Base-by-base conservation (phyloP, 176 grass and related monocot genomes). In the Olyra latifolia region DNA sequence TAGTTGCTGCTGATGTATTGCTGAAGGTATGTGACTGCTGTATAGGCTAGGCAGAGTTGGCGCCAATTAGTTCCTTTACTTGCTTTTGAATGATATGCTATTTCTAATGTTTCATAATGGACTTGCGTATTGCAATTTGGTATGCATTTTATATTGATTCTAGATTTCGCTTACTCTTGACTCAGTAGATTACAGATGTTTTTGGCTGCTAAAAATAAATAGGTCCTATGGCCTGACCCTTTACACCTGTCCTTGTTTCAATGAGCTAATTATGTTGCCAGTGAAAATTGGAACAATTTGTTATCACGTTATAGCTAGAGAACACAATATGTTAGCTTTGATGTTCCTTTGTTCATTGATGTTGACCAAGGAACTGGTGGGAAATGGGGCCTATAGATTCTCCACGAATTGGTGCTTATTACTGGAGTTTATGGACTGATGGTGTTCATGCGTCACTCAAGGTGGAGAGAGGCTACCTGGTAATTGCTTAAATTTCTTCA, bases 381-480 rank as follows among this genome's bases (percentile, higher is more conserved):
- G 53, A 93, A 95, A 89, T 99, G 97, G 97, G 87, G 91, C 28
- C 74, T 99, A 67, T 96, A 81, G 92, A 84, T 91, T 84, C 74
- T 99, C 29, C 93, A 93, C 72, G 96, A 89, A 81, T 65, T 99
- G 81, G 83, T 99, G 72, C 93, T 99, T 85, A n/a, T n/a, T n/a
- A 90, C 93, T 85, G 79, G 88, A 60, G 93, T 96, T 23, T 96
- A 99, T 86, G 93, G 92, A 0, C 50, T 89, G 47, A 91, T 99
- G 82, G 61, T 99, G 32, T 99, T 95, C 76, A 91, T 99, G 93
- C 76, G 96, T 79, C 97, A 99, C 44, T 99, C 97, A 12, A 96
- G 88, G 46, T 99, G 97, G 97, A 99, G 85, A 88, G 97, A 87
- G 93, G 68, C 69, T 99, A 76, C 93, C 93, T 88, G 97, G 97